Base-by-base conservation (phyloP, 2,329 filamentous ascomycete species). In the Cladosporium velox region DNA sequence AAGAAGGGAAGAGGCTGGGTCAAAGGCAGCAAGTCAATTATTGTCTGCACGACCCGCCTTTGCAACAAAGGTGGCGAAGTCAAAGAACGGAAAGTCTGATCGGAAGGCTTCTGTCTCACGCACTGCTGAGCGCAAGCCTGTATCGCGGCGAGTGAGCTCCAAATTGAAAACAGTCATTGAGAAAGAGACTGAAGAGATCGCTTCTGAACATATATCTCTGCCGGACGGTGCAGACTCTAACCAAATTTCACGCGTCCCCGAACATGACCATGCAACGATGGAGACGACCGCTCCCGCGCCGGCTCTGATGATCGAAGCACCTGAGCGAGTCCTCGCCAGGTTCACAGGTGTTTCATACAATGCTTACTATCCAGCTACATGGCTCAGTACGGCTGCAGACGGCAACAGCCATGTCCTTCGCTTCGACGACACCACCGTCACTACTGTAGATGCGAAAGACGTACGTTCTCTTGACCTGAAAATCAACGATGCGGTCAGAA, bases 311-410 rank as follows among this genome's bases (percentile, higher is more conserved):
- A 34, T 54, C 24, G 18, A 47, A 5, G 58, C 47, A 14, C 82
- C 82, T 5, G 84, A 85, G 64, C 81, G 87, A 67, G 81, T 89
- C 0, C 81, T 88, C 68, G 86, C 87, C 8, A 79, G 81, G 32
- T 89, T 87, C 81, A 86, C 82, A 69, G 79, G 79, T n/a, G 82
- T 79, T 58, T 71, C 60, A 52, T 66, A 60, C 66, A 81, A 82
- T 63, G 80, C 78, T n/a, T 89, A 84, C 72, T 88, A 87, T 72
- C 86, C 87, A 58, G 87, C 85, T 10, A 86, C 82, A n/a, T 88
- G 83, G 70, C 74, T 87, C 38, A 84, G 82, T 2, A 77, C 76
- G 18, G 77, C 81, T 24, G 74, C 78, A 0, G 77, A 81, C 60
- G 71, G 72, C 1, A 71, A 71, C 44, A 81, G 80, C 34, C 83